phyloP scores from a whole-genome alignment of 805 yeast species.

The Wickerhamiella lipophila region DNA sequence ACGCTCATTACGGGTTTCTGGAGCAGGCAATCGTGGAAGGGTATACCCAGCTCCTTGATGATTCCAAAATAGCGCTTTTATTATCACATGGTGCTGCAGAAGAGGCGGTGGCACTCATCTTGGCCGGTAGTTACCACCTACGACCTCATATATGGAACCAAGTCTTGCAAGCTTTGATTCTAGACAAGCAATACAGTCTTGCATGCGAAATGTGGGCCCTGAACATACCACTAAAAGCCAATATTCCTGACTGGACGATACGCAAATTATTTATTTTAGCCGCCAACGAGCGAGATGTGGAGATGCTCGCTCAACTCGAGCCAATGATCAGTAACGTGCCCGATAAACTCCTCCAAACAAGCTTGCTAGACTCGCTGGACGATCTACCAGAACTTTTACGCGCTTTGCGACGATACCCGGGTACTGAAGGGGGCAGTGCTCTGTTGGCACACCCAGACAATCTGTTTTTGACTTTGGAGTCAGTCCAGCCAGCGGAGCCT shows the following conservation, averaged over 20 bases:
- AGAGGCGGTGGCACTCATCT: background rate
- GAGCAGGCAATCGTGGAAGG: constrained; percentile 5
- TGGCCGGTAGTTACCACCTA: background rate
- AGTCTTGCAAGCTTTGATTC: background rate
- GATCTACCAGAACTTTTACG: background rate
- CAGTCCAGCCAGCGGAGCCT: background rate
- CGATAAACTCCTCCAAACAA: background rate
- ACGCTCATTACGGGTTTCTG: background rate
- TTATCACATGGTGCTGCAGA: background rate
- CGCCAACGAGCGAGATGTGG: constrained; percentile 1
- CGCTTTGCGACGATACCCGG: background rate
- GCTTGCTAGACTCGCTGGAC: background rate
- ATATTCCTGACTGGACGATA: background rate
- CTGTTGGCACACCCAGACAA: background rate
- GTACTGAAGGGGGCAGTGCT: background rate
- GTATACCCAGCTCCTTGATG: background rate
- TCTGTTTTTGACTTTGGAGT: background rate
- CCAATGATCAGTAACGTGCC: background rate
- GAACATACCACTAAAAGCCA: background rate
- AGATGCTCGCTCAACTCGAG: constrained; percentile 8
- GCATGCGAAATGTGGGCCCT: background rate
- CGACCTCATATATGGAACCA: background rate
- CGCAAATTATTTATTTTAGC: constrained; percentile 3
- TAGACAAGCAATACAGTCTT: background rate
- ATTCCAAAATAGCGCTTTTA: background rate